These are phyloP conservation scores for Pisolithus thermaeus DNA, from an alignment of 1,284 basidiomycete species.

Conservation along the genomic window DNA sequence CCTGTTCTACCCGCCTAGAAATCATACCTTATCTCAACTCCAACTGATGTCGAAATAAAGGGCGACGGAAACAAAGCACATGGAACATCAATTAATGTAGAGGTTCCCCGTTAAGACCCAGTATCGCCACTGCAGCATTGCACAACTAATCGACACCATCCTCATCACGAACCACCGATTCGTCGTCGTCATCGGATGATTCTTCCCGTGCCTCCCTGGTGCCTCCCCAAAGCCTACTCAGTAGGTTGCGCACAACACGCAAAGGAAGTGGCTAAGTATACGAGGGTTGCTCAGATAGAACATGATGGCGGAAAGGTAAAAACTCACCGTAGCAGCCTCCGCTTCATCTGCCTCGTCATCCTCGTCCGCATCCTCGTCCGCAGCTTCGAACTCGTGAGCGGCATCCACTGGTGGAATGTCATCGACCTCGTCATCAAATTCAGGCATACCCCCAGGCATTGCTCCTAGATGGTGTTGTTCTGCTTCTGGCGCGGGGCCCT, in stretches of 20 bases:
- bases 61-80: no score
- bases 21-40: no score
- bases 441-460: slow-evolving; percentile 31
- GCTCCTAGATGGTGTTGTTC: slow-evolving; percentile 31
- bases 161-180: slow-evolving; percentile 4
- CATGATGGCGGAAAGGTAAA: slow-evolving; percentile 3
- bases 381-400: slow-evolving; percentile 1
- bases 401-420: slow-evolving; percentile 1
- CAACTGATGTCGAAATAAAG: no score
- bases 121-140: no score
- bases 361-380: slow-evolving; percentile 17
- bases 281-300: slow-evolving; percentile 3
- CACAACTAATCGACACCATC: slow-evolving; percentile 8
- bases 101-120: no score
- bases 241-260: slow-evolving; percentile 54
- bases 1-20: no score
- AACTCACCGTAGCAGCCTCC: slow-evolving; percentile 44
- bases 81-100: no score
- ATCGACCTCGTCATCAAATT: slow-evolving; percentile 16
- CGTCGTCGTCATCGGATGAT: slow-evolving; percentile 31
- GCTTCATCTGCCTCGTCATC: slow-evolving; percentile 27
- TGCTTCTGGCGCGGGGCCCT: slow-evolving; percentile 34
- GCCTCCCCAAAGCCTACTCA: slow-evolving; percentile 59
- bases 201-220: slow-evolving; percentile 24
- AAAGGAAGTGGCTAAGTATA: slow-evolving; percentile 51